Base-by-base conservation (phyloP, 176 grass and related monocot genomes). In the Avena eriantha region DNA sequence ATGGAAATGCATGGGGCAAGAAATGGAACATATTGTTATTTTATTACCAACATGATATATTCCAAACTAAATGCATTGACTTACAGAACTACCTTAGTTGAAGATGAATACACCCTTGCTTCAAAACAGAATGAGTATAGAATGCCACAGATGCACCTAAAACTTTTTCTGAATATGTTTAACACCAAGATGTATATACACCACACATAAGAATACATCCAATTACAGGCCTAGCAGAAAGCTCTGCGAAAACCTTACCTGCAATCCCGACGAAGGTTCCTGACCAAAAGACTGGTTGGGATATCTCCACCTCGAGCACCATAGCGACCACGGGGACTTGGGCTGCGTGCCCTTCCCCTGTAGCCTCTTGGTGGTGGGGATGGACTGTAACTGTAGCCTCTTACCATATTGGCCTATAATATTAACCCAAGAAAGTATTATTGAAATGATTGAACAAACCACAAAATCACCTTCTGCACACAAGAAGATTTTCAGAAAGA, bases 231-330 rank as follows among this genome's bases (percentile, higher is more conserved):
- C 4, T 26, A 48, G 53, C 13, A 39, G 31, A 68, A 41, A 77
- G 3, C 26, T 85, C 47, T 0, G 18, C 34, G 3, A 71, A 53
- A 78, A 63, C 6, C 74, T 81, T 78, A 91, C 86, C 90, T 81
- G 77, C 97, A 99, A 26, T 96, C 97, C 5, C 85, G 85, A 16
- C 88, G 92, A 58, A 99, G 97, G 85, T 99, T 96, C 65, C 94
- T 85, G 47, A 96, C 97, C 78, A 99, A 84, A 86, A 99, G 94
- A 58, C 97, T 99, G 54, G 97, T 99, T 33, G 97, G 97, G 13
- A 92, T 87, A 83, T 96, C 97, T 90, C 94, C 90, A 87, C 87
- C 87, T 18, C 83, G 90, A 11, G 84, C 78, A 81, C 63, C 80
- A 80, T 93, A 87, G 59, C 89, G 77, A 55, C 79, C 90, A 76